Evolutionary conservation across 805 yeast species (phyloP).

Genomic region (Kluyveromyces wickerhamii): DNA sequence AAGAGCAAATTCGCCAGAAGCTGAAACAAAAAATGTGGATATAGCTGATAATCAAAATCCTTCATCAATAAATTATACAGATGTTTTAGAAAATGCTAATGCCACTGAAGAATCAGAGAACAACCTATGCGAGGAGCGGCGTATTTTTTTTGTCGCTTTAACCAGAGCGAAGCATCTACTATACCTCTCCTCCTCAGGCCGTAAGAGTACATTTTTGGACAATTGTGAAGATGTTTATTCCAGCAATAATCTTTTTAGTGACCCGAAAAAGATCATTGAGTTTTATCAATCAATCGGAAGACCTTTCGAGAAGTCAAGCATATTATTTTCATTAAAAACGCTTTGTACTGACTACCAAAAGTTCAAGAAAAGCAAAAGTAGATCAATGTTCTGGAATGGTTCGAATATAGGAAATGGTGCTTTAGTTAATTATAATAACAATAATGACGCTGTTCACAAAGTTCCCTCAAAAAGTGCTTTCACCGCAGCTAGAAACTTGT

Average conservation of each 20-base stretch:
- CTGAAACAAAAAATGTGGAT: background rate
- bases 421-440: background rate
- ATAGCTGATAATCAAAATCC: background rate
- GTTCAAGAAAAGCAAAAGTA: background rate
- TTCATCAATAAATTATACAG: background rate
- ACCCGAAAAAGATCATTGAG: background rate
- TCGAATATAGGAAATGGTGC: background rate
- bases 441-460: too few relatives aligned
- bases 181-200: slow-evolving; percentile 31
- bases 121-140: slow-evolving; percentile 55
- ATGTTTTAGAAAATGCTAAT: background rate
- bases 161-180: slow-evolving; percentile 68
- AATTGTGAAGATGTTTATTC: slow-evolving; percentile 3
- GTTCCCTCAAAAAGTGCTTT: too few relatives aligned
- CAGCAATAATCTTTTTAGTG: background rate
- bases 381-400: slow-evolving; percentile 2
- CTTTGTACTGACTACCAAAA: slow-evolving; percentile 1
- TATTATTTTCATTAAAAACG: background rate
- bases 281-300: background rate
- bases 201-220: slow-evolving; percentile 2
- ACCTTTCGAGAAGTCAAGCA: too few relatives aligned
- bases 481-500: too few relatives aligned
- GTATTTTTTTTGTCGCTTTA: slow-evolving; percentile 81
- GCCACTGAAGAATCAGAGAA: background rate
- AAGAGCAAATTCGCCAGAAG: background rate